Evolutionary conservation across 495 filamentous ascomycete species (phyloP).

Genomic region (Margaritispora aquatica): DNA sequence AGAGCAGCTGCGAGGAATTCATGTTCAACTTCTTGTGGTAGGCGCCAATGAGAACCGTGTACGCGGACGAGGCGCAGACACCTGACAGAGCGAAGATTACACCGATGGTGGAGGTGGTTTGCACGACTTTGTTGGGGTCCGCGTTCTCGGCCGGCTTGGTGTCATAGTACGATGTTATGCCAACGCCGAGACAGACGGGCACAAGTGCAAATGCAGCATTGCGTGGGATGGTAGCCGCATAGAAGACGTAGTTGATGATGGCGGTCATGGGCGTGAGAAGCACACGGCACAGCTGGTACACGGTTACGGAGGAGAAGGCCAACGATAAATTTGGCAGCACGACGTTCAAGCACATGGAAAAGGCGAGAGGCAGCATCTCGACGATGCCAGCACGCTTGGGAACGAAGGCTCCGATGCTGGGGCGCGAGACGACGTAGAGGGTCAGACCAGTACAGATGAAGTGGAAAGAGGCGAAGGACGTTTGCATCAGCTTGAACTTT

Average conservation of each 20-base stretch:
- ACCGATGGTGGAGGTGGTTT: constrained; percentile 30
- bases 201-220: constrained; percentile 26
- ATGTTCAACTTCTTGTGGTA: constrained; percentile 44
- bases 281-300: constrained; percentile 49
- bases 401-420: constrained; percentile 37
- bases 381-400: constrained; percentile 34
- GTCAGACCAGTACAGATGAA: constrained; percentile 44
- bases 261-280: constrained; percentile 47
- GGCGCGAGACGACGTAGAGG: constrained; percentile 40
- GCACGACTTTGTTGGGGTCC: constrained; percentile 13
- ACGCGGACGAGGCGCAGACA: constrained; percentile 38
- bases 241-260: constrained; percentile 43
- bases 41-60: constrained; percentile 42
- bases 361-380: constrained; percentile 41
- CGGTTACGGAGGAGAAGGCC: constrained; percentile 46
- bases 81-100: constrained; percentile 40
- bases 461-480: constrained; percentile 46
- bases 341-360: constrained; percentile 45
- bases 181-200: constrained; percentile 40
- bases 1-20: constrained; percentile 45
- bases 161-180: constrained; percentile 46
- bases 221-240: constrained; percentile 36
- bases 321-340: constrained; percentile 48
- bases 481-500: constrained; percentile 43
- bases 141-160: constrained; percentile 28